These are phyloP conservation scores for Fraxinus ornus DNA, from an alignment of 305 asterid species.

Conservation along the genomic window DNA sequence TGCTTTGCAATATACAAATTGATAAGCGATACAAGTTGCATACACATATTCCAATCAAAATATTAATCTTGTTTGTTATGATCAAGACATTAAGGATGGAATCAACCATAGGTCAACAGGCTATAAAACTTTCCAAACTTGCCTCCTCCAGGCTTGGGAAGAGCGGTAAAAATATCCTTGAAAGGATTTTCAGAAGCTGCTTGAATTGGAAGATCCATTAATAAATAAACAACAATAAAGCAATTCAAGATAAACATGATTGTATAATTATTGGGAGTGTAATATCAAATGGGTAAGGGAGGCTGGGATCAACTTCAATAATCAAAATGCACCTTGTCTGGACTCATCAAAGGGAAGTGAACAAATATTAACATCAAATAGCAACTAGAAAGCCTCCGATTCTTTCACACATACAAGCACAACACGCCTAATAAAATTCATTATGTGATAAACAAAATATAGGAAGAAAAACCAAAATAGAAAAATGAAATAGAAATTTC, in stretches of 20 bases:
- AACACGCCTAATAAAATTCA: not conserved
- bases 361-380: not conserved
- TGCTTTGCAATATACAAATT: too few species aligned
- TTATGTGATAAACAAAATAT: not conserved
- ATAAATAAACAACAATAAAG: not conserved
- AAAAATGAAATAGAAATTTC: not conserved
- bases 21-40: too few species aligned
- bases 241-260: not conserved
- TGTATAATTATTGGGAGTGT: not conserved
- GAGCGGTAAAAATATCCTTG: conserved; percentile 56
- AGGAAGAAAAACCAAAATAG: not conserved
- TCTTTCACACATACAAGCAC: not conserved
- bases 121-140: conserved; percentile 85
- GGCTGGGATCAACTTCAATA: not conserved
- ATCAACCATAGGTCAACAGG: too few species aligned
- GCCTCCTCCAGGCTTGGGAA: conserved; percentile 86
- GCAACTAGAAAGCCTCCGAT: conserved; percentile 4
- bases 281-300: not conserved
- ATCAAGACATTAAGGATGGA: too few species aligned
- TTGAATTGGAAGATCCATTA: conserved; percentile 8
- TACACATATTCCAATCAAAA: too few species aligned
- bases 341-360: not conserved
- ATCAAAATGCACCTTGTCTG: not conserved
- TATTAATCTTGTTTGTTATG: too few species aligned
- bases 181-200: conserved; percentile 71